Base-by-base conservation (phyloP, 2,329 filamentous ascomycete species). In the Volutella citrinella region DNA sequence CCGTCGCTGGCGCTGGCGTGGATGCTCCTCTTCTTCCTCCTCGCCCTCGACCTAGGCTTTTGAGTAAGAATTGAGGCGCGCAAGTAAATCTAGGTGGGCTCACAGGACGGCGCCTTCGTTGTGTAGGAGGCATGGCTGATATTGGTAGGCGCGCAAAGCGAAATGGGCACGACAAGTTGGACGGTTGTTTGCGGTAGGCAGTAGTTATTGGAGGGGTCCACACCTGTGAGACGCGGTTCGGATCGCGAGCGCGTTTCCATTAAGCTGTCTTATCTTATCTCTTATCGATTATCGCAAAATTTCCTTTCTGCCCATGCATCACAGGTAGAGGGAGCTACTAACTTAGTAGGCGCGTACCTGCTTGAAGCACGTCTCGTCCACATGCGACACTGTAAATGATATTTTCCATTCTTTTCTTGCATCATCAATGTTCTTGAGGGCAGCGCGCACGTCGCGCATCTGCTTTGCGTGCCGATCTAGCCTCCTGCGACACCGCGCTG, bases 391-490 rank as follows among this genome's bases (percentile, higher is more conserved):
- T 29, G 22, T 39, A 42, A 13, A 43, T 36, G 37, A 34, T 27
- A 13, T 25, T 30, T 30, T 12, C 14, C 27, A 28, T 29, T 44
- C 23, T 21, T 36, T 40, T 43, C 14, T 31, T 34, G 25, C 18
- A 25, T 24, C 34, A 30, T 48, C 50, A 39, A 67, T 67, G 64
- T 49, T 65, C 43, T 56, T 60, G 14, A 57, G 57, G 43, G 54
- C 54, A 38, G 48, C 40, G 8, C 45, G 52, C 32, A 48, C 54
- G 40, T 52, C 59, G 53, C 58, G 53, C 22, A 48, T 63, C 20
- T 63, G 60, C 41, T 46, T 55, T 28, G 49, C 49, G 49, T 65
- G 63, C 41, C 56, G 57, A 26, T 45, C 50, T 15, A 50, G 56
- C 35, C 36, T 12, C 20, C 12, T 12, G 56, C 11, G 43, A 38